Evolutionary conservation across 164 flowering plant genomes (phyloP).

Genomic region (Nelumbo lutea): DNA sequence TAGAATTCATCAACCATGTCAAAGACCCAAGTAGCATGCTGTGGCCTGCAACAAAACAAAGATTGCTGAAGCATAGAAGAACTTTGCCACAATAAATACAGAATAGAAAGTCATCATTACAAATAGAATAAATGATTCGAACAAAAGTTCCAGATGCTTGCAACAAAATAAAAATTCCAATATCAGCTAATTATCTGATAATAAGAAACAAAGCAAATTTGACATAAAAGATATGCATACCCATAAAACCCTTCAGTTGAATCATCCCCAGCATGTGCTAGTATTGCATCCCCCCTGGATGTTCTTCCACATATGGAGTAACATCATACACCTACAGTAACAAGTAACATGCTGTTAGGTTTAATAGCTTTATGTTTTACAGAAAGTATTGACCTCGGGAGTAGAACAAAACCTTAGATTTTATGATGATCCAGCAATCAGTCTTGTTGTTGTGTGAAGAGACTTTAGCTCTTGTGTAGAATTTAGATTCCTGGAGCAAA

Average conservation of each 20-base stretch:
- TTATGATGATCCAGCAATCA: slow-evolving; percentile 96
- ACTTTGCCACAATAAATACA: not conserved
- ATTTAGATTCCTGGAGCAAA: slow-evolving; percentile 39
- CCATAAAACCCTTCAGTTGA: slow-evolving; percentile 97
- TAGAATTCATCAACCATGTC: slow-evolving; percentile 93
- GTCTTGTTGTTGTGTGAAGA: slow-evolving; percentile 72
- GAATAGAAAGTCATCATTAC: not conserved
- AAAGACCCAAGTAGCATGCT: slow-evolving; percentile 91
- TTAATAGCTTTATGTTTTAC: not conserved
- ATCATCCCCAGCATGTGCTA: slow-evolving; percentile 91
- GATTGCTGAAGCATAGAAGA: not conserved
- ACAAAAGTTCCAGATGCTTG: no score
- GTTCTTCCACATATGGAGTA: slow-evolving; percentile 91
- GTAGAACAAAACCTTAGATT: slow-evolving; percentile 54
- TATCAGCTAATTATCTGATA: not conserved
- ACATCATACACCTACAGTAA: slow-evolving; percentile 78
- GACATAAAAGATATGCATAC: slow-evolving; percentile 27
- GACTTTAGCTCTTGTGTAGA: slow-evolving; percentile 62
- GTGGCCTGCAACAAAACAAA: slow-evolving; percentile 57
- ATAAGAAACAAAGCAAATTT: not conserved
- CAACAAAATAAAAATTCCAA: no score
- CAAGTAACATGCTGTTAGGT: not conserved
- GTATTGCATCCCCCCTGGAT: slow-evolving; percentile 95
- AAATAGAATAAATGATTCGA: no score
- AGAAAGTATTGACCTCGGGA: not conserved